Evolutionary conservation across 108 stramenopile genomes (phyloP).

Genomic region (Conticribra guillardii): DNA sequence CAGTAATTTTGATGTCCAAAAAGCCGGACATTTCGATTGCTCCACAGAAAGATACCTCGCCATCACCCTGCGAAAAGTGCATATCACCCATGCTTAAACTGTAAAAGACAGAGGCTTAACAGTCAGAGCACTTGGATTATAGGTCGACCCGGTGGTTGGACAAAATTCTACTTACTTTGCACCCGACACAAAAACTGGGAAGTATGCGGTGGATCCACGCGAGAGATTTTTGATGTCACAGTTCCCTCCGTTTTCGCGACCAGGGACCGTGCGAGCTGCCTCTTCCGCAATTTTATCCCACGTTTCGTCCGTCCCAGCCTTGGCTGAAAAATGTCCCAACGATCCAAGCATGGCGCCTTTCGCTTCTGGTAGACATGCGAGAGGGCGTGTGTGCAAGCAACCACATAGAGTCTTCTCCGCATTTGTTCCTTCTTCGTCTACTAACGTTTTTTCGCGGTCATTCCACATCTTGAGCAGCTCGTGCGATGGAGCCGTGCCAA

Average conservation of each 20-base stretch:
- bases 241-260: conserved; percentile 73
- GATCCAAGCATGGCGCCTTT: conserved; percentile 73
- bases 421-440: conserved; percentile 60
- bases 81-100: conserved; percentile 80
- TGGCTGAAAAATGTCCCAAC: conserved; percentile 61
- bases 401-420: conserved; percentile 65
- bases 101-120: too few species aligned
- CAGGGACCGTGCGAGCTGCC: conserved; percentile 60
- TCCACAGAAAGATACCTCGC: conserved; percentile 75
- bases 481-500: conserved; percentile 62
- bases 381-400: conserved; percentile 62
- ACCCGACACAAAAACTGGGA: conserved; percentile 72
- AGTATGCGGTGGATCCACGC: conserved; percentile 71
- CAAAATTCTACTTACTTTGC: too few species aligned
- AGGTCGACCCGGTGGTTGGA: too few species aligned
- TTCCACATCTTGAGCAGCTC: conserved; percentile 77
- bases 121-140: too few species aligned
- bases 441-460: conserved; percentile 60
- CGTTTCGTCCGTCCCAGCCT: conserved; percentile 41
- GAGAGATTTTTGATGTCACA: conserved; percentile 75
- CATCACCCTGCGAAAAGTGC: conserved; percentile 76
- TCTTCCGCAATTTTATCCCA: conserved; percentile 58
- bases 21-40: conserved; percentile 64
- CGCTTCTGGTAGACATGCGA: conserved; percentile 69
- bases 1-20: conserved; percentile 58